A percentile compares a stretch with the other conserved stretches of the same genome.
Conservation (phyloP, 192 early-diverging fungal genomes). For the Backusella macrospora region DNA sequence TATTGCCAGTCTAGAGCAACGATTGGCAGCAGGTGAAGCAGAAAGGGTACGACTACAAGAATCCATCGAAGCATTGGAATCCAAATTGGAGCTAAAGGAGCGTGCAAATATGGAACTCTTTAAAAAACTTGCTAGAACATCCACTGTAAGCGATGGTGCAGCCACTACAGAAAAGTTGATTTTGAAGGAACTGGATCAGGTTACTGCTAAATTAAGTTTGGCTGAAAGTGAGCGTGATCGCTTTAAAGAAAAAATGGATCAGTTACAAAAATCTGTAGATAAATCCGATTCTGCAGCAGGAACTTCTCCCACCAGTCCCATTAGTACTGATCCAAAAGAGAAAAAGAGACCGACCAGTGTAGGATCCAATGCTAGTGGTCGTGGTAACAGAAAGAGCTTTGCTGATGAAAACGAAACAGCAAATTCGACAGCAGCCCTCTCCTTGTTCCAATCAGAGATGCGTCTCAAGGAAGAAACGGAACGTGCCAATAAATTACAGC, state of each 20-base stretch:
- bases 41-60: conserved; percentile 17
- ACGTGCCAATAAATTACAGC: conserved; percentile 11
- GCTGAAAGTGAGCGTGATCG: conserved; percentile 21
- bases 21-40: conserved; percentile 33
- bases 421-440: conserved; percentile 13
- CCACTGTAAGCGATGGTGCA: background rate
- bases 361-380: conserved; percentile 1
- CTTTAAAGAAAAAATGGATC: background rate
- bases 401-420: conserved; percentile 17
- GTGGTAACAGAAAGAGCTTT: conserved; percentile 18
- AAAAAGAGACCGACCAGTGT: conserved; percentile 3
- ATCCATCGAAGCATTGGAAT: conserved; percentile 27
- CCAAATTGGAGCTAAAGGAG: conserved; percentile 19
- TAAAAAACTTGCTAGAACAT: conserved; percentile 11
- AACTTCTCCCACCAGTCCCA: too few species aligned
- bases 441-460: conserved; percentile 12
- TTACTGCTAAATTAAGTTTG: conserved; percentile 19
- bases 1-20: conserved; percentile 45
- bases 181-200: conserved; percentile 28
- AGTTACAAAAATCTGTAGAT: conserved; percentile 7
- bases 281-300: background rate
- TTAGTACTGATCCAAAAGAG: background rate
- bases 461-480: conserved; percentile 15
- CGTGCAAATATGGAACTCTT: conserved; percentile 17
- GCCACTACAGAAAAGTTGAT: conserved; percentile 10